A percentile compares a stretch with the other conserved stretches of the same genome.
phyloP scores from a whole-genome alignment of 106 monocot species.

The Dioscorea dumetorum region DNA sequence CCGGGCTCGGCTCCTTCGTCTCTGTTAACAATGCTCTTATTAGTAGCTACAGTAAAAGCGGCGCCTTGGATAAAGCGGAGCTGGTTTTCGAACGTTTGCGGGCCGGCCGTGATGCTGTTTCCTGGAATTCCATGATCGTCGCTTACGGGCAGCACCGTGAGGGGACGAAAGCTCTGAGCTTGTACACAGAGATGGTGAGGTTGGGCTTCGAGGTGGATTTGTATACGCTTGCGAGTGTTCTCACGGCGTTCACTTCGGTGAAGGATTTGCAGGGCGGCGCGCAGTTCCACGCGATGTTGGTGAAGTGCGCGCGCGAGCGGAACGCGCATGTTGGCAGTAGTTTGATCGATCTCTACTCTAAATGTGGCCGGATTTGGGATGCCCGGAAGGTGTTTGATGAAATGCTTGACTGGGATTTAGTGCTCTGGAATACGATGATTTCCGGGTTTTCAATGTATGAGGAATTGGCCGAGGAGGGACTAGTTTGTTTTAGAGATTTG shows the following conservation, averaged over 20 bases:
- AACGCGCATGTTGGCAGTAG: constrained; percentile 56
- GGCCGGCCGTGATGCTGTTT: constrained; percentile 28
- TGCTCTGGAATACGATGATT: constrained; percentile 73
- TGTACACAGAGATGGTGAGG: constrained; percentile 33
- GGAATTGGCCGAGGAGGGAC: constrained; percentile 39
- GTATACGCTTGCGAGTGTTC: constrained; percentile 59
- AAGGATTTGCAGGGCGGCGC: constrained; percentile 31
- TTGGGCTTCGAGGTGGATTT: constrained; percentile 32
- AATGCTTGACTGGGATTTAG: constrained; percentile 34
- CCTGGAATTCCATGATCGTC: constrained; percentile 90
- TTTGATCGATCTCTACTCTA: constrained; percentile 61
- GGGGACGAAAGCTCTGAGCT: constrained; percentile 29
- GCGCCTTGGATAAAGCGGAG: constrained; percentile 24
- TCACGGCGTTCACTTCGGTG: constrained; percentile 44
- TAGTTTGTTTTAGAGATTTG: constrained; percentile 43
- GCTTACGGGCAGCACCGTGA: constrained; percentile 57
- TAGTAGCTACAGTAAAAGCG: constrained; percentile 29
- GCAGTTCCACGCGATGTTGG: constrained; percentile 52
- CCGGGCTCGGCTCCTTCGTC: constrained; percentile 33
- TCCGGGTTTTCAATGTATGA: constrained; percentile 47
- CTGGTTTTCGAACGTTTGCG: constrained; percentile 29
- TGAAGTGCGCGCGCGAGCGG: constrained; percentile 36
- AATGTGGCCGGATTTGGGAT: constrained; percentile 35
- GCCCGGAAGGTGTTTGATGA: constrained; percentile 56
- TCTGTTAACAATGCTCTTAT: constrained; percentile 52